Evolutionary conservation across 2,329 filamentous ascomycete species (phyloP), one percentile per base, ranked within the genome.

Genomic region (Venturia oleaginea): DNA sequence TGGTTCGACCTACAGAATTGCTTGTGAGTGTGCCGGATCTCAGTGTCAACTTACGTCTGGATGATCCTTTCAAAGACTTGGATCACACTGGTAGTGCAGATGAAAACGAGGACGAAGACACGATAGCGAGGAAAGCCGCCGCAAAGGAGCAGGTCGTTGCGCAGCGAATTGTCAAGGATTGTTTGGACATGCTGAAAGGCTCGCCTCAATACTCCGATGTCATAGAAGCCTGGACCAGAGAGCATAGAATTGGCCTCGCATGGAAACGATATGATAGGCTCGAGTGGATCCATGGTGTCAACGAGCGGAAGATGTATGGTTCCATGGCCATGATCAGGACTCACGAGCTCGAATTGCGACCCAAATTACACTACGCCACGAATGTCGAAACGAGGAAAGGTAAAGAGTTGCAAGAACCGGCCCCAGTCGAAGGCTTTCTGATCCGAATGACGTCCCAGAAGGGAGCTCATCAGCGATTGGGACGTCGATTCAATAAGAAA

Each of bases 241-340:
- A 80, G 27, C 80, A 84, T 65, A 81, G 81, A 32, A 84, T 88
- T 71, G 86, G 86, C 3, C 78, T 89, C 59, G 86, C 84, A 3
- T 89, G 86, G 86, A 86, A 86, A 72, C 79, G 86, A 57, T 89
- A 88, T 70, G 86, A 89, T 69, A 80, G 86, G 30, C 75, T 89
- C 19, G 86, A 89, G 73, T 89, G 86, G 86, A 78, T 89, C 4
- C 81, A 86, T 71, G 86, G 86, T 19, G 77, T 78, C 13, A 86
- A 87, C 63, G 86, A 89, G 70, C 80, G 84, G 68, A 84, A 83
- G 66, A 89, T 89, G 86, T 87, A 87, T 67, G 86, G 86, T 42
- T 83, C 85, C 0, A 84, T 88, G 67, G 86, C 84, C 38, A 87
- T 89, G 85, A 78, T 83, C 67, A 81, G 80, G 61, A 84, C 85